Conservation (phyloP, 108 stramenopile genomes). For the Fragilariopsis cylindrus region DNA sequence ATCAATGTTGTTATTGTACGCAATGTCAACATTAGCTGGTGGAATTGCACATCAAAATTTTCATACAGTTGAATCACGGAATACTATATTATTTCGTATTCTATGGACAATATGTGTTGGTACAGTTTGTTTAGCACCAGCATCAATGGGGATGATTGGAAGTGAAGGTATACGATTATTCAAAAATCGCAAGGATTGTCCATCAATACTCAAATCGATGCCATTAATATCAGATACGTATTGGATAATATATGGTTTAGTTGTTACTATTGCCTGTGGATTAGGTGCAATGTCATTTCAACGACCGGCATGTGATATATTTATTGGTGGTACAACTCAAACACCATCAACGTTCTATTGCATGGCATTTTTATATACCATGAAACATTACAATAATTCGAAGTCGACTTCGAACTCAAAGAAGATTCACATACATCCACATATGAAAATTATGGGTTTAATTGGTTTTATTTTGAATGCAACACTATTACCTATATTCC, state of each 20-base stretch:
- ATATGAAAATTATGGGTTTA: conserved; percentile 36
- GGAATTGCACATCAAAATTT: conserved; percentile 73
- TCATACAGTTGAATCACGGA: conserved; percentile 46
- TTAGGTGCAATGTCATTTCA: conserved; percentile 69
- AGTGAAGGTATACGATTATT: conserved; percentile 49
- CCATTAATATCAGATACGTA: conserved; percentile 46
- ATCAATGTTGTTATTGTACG: conserved; percentile 59
- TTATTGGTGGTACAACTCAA: conserved; percentile 84
- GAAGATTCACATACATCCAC: too few species aligned
- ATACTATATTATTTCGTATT: conserved; percentile 60
- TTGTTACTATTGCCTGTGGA: conserved; percentile 48
- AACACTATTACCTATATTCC: conserved; percentile 80
- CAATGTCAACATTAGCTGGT: conserved; percentile 62
- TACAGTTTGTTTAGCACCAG: conserved; percentile 67
- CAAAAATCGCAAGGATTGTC: conserved; percentile 19
- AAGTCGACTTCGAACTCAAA: not conserved
- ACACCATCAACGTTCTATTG: conserved; percentile 69
- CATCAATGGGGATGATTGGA: conserved; percentile 73
- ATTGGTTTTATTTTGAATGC: conserved; percentile 80
- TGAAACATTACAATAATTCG: conserved; percentile 17
- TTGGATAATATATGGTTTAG: conserved; percentile 65
- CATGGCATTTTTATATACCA: conserved; percentile 31
- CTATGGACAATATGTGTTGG: conserved; percentile 87
- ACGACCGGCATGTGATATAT: conserved; percentile 91
- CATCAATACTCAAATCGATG: conserved; percentile 18